A percentile compares a stretch with the other conserved stretches of the same genome.
phyloP scores from a whole-genome alignment of 331 rosid species.

The Quercus tomentella region DNA sequence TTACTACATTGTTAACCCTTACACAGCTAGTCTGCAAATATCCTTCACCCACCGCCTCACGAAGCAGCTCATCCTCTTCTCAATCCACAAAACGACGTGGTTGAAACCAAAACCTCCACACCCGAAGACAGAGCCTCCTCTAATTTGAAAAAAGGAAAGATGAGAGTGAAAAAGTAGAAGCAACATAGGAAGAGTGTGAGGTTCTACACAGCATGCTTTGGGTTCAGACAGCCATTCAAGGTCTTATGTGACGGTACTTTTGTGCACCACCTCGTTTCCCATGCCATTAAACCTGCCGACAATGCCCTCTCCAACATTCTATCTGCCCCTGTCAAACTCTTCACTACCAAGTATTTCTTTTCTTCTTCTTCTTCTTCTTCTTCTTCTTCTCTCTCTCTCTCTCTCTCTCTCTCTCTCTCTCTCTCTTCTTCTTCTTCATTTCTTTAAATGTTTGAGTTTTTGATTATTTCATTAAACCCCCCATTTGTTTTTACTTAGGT shows the following conservation, averaged over 20 bases:
- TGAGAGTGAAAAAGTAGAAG: slow-evolving; percentile 71
- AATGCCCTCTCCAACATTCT: slow-evolving; percentile 47
- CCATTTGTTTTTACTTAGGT: slow-evolving; percentile 28
- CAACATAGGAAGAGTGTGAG: slow-evolving; percentile 63
- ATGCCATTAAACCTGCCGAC: slow-evolving; percentile 69
- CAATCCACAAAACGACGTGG: too few relatives aligned
- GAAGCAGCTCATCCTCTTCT: too few relatives aligned
- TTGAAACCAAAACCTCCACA: too few relatives aligned
- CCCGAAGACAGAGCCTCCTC: too few relatives aligned
- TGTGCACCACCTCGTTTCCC: slow-evolving; percentile 60
- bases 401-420: too few relatives aligned
- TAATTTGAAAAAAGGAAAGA: too few relatives aligned
- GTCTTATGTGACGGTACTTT: slow-evolving; percentile 78
- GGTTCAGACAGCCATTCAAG: slow-evolving; percentile 66
- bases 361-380: not conserved
- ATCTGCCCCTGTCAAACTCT: slow-evolving; percentile 62
- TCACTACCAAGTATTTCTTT: slow-evolving; percentile 55
- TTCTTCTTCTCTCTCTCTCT: too few relatives aligned
- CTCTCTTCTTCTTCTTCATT: too few relatives aligned
- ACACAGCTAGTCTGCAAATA: too few relatives aligned
- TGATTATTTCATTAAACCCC: not conserved
- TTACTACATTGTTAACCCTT: too few relatives aligned
- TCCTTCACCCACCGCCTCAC: too few relatives aligned
- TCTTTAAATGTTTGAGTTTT: not conserved
- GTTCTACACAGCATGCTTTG: slow-evolving; percentile 75